Evolutionary conservation across 306 rosid genomes (phyloP).

Genomic region (Acacia confusa): DNA sequence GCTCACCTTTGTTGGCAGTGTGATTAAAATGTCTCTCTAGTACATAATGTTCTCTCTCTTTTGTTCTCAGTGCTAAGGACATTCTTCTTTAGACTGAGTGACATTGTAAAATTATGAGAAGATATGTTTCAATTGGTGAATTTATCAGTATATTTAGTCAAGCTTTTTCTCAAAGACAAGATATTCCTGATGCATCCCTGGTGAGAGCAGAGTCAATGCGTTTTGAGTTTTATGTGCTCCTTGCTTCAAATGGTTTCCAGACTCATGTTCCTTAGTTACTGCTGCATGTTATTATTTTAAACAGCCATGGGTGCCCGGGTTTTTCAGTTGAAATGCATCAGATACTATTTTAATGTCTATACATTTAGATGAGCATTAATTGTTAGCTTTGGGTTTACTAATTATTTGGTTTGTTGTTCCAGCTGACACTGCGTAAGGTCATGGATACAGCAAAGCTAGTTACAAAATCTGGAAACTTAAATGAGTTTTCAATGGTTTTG

Average conservation of each 20-base stretch:
- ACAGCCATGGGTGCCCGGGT: neutral
- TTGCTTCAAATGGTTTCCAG: neutral
- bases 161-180: neutral
- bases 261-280: neutral
- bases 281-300: neutral
- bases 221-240: neutral
- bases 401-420: slow-evolving; percentile 39
- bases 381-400: slow-evolving; percentile 26
- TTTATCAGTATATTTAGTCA: neutral
- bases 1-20: neutral
- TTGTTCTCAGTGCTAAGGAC: neutral
- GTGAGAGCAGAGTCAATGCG: neutral
- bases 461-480: slow-evolving; percentile 87
- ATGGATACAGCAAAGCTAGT: slow-evolving; percentile 95
- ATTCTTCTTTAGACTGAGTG: neutral
- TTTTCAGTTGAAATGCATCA: neutral
- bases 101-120: slow-evolving; percentile 3
- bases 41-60: neutral
- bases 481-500: slow-evolving; percentile 97
- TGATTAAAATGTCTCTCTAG: neutral
- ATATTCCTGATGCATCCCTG: neutral
- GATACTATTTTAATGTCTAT: neutral
- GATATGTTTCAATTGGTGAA: neutral
- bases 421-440: slow-evolving; percentile 87
- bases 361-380: slow-evolving; percentile 14